Evolutionary conservation across 768 basidiomycete species (phyloP), one percentile per base, ranked within the genome.

Genomic region (Mycena vitilis): DNA sequence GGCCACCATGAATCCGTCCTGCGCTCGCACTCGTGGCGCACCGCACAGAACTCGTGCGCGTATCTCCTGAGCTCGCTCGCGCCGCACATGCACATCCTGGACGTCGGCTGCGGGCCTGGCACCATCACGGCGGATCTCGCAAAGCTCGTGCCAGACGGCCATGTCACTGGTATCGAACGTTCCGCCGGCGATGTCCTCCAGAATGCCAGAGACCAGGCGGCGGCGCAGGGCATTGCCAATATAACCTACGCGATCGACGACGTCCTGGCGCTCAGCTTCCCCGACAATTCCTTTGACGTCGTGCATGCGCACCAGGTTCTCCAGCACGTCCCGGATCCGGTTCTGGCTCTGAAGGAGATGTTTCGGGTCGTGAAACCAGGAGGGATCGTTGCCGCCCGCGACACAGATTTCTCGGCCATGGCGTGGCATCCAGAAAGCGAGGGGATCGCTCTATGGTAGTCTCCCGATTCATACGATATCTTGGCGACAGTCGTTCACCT

Each of bases 81-180:
- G 34, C 81, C 82, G 1, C 60, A 73, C 54, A 80, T 83, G 79
- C 67, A 74, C 42, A 79, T 88, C 63, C 83, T 88, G 52, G 87
- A 88, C 72, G 72, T 87, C 42, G 86, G 87, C 13, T 87, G 84
- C 68, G 86, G 87, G 0, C 86, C 87, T 0, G 87, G 86, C 0
- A 84, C 83, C 13, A 87, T 87, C 74, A 85, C 85, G 2, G 66
- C 73, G 36, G 82, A 82, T 60, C 74, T 88, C 22, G 86, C 86
- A 3, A 65, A 66, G 1, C 76, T 77, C 65, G 81, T 83, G 20
- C 79, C 81, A 1, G 54, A 80, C 37, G 86, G 85, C 0, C 73
- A 78, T 13, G 82, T 86, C 48, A 80, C 79, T 18, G 87, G 84
- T 5, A 65, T 87, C 60, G 87, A 88, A 55, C 66, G 36, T 23